Conservation (phyloP, 2,329 filamentous ascomycete genomes). For the Diaporthe citri region DNA sequence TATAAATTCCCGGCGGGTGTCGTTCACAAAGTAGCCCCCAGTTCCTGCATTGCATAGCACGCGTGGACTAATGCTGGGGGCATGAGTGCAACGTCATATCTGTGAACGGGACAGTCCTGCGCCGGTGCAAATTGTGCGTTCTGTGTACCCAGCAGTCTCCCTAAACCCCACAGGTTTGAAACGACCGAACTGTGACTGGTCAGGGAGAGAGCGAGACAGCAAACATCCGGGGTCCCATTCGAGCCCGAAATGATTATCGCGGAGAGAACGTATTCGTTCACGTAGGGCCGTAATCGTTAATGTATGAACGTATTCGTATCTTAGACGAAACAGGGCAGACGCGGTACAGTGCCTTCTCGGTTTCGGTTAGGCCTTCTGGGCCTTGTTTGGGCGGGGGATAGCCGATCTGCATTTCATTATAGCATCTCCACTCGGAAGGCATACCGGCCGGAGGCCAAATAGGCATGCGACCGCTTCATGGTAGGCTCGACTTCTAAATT, state of each 20-base stretch:
- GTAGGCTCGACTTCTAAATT: not conserved
- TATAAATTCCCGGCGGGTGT: not conserved
- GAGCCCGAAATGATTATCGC: not conserved
- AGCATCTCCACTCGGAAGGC: constrained; percentile 10
- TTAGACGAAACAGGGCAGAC: constrained; percentile 6
- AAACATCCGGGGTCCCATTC: not conserved
- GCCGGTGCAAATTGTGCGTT: constrained; percentile 6
- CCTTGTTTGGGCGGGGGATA: not conserved
- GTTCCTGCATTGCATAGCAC: not conserved
- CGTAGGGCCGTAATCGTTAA: constrained; percentile 24
- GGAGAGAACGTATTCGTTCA: constrained; percentile 30
- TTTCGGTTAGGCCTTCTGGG: not conserved
- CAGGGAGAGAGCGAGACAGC: not conserved
- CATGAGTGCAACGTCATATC: constrained; percentile 28
- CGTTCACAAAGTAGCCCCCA: not conserved
- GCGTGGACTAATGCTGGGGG: not conserved
- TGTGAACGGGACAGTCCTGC: constrained; percentile 10
- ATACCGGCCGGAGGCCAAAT: not conserved
- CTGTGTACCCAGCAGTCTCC: not conserved
- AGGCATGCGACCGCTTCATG: not conserved
- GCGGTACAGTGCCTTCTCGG: not conserved
- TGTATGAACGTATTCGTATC: constrained; percentile 27
- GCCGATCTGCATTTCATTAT: constrained; percentile 3
- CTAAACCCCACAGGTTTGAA: not conserved
- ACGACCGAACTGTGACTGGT: not conserved